phyloP scores from a whole-genome alignment of 2,329 filamentous ascomycete species.

The Epichloe hybrida region DNA sequence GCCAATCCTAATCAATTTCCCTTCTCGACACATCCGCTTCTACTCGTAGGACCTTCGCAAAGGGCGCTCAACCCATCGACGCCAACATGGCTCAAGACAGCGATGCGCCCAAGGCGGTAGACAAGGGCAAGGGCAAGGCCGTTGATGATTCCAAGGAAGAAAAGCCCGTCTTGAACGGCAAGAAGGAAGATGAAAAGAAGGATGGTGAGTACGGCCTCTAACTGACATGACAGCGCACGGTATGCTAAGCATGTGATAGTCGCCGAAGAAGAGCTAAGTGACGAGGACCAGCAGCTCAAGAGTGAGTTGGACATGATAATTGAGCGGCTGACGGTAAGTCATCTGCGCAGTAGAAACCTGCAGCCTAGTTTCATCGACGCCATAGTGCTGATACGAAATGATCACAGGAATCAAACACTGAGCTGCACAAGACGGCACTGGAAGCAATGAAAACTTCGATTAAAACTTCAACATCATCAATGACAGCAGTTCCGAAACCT shows the following conservation, averaged over 20 bases:
- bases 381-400: background rate
- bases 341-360: background rate
- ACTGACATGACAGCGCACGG: constrained; percentile 4
- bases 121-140: constrained; percentile 96
- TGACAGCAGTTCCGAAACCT: constrained; percentile 97
- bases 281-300: constrained; percentile 97
- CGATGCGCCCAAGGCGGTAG: constrained; percentile 68
- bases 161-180: constrained; percentile 56
- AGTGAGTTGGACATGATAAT: constrained; percentile 96
- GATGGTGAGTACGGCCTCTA: constrained; percentile 26
- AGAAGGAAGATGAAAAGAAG: constrained; percentile 59
- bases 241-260: constrained; percentile 15
- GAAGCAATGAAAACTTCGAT: constrained; percentile 97
- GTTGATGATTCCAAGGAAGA: constrained; percentile 57
- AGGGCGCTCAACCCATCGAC: constrained; percentile 17
- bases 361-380: background rate
- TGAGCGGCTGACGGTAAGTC: constrained; percentile 71
- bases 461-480: constrained; percentile 97
- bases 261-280: constrained; percentile 74
- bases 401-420: constrained; percentile 64
- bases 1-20: constrained; percentile 4
- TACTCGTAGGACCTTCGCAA: constrained; percentile 12
- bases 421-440: constrained; percentile 81
- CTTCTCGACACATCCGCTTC: background rate
- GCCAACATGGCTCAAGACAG: constrained; percentile 82